These are phyloP conservation scores for Boletus vinaceobasis DNA, from an alignment of 768 basidiomycete genomes.

Conservation along the genomic window DNA sequence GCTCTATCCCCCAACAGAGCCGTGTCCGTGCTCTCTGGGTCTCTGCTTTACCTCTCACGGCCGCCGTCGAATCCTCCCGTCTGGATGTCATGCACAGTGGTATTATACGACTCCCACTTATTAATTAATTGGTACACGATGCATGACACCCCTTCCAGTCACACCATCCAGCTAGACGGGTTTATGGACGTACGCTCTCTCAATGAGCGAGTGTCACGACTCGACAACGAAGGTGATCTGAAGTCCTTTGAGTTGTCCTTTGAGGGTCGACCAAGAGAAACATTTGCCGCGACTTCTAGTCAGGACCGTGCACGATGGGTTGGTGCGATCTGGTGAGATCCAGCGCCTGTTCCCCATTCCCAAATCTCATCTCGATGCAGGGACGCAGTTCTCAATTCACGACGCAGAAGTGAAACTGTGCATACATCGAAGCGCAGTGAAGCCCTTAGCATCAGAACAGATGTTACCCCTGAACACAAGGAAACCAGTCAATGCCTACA, in stretches of 20 bases:
- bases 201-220: conserved; percentile 45
- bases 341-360: neutral
- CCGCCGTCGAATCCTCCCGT: conserved; percentile 33
- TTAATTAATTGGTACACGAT: conserved; percentile 47
- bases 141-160: conserved; percentile 39
- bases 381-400: conserved; percentile 53
- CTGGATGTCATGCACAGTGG: conserved; percentile 49
- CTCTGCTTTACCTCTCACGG: conserved; percentile 49
- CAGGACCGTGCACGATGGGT: conserved; percentile 71
- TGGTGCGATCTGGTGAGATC: conserved; percentile 63
- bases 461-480: neutral
- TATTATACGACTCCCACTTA: conserved; percentile 39
- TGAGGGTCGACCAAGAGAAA: conserved; percentile 48
- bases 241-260: conserved; percentile 67
- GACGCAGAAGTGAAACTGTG: conserved; percentile 16
- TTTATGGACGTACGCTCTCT: conserved; percentile 68
- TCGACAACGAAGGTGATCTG: conserved; percentile 39
- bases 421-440: neutral
- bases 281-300: conserved; percentile 59
- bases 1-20: neutral
- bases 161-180: conserved; percentile 45
- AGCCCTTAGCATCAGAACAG: conserved; percentile 17
- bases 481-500: neutral
- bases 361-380: conserved; percentile 31
- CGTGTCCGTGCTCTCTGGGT: conserved; percentile 9